Evolutionary conservation across 768 basidiomycete species (phyloP).

Genomic region (Lactarius sp.): DNA sequence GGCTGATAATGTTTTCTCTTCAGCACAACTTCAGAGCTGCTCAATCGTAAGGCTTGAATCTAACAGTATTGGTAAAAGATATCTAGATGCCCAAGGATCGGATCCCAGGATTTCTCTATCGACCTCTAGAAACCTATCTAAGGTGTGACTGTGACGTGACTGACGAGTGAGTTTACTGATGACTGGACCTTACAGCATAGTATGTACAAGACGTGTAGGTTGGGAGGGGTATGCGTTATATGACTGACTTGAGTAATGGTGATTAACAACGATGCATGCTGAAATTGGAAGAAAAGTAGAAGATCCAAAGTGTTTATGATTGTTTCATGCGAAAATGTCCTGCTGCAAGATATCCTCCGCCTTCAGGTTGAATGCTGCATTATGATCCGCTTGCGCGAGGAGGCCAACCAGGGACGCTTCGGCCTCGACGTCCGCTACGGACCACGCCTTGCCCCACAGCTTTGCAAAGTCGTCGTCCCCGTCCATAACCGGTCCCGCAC

Average conservation of each 20-base stretch:
- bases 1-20: too few relatives aligned
- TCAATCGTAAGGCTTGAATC: too few relatives aligned
- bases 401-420: not conserved
- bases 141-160: too few relatives aligned
- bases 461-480: not conserved
- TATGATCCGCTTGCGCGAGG: not conserved
- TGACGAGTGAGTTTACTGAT: too few relatives aligned
- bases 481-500: not conserved
- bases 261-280: not conserved
- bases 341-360: conserved; percentile 18
- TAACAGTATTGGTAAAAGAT: too few relatives aligned
- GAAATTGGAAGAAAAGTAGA: not conserved
- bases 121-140: too few relatives aligned
- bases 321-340: conserved; percentile 13
- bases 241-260: not conserved
- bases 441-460: conserved; percentile 4
- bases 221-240: not conserved
- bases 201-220: too few relatives aligned
- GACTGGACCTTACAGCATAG: too few relatives aligned
- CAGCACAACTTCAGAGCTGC: too few relatives aligned
- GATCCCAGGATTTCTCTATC: too few relatives aligned
- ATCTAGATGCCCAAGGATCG: too few relatives aligned
- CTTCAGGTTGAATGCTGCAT: not conserved
- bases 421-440: not conserved
- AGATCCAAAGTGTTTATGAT: too few relatives aligned